A percentile compares a stretch with the other conserved stretches of the same genome.
Conservation (phyloP, 371 early-diverging fungal genomes). For the Circinella minor region DNA sequence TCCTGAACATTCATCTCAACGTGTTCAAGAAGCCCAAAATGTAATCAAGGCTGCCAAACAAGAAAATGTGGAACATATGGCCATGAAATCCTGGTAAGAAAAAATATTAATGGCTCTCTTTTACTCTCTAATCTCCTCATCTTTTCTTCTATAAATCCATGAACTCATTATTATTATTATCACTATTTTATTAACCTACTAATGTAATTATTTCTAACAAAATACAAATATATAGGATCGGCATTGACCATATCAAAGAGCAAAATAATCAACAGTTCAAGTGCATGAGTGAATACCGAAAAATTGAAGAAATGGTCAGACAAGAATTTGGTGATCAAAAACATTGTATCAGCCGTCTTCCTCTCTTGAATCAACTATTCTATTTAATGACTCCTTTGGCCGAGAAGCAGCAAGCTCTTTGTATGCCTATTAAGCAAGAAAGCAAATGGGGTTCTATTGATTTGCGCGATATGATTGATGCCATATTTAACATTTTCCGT, state of each 20-base stretch:
- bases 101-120: no score
- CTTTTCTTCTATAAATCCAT: no score
- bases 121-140: no score
- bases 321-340: slow-evolving; percentile 19
- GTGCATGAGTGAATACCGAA: slow-evolving; percentile 22
- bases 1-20: slow-evolving; percentile 34
- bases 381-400: slow-evolving; percentile 42
- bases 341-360: slow-evolving; percentile 30
- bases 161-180: no score
- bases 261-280: slow-evolving; percentile 20
- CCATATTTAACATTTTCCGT: slow-evolving; percentile 24
- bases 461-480: slow-evolving; percentile 42
- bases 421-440: slow-evolving; percentile 34
- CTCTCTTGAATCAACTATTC: slow-evolving; percentile 34
- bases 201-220: no score
- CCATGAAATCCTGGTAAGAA: slow-evolving; percentile 39
- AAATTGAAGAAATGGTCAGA: slow-evolving; percentile 38
- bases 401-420: slow-evolving; percentile 28
- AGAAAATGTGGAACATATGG: slow-evolving; percentile 31
- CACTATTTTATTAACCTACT: no score
- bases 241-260: slow-evolving; percentile 26
- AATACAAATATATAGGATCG: slow-evolving; percentile 23
- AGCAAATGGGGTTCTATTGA: slow-evolving; percentile 35
- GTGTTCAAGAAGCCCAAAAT: slow-evolving; percentile 36
- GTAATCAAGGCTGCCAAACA: slow-evolving; percentile 31